Evolutionary conservation across 1,139 yeast species (phyloP).

Genomic region (Diutina sp.): DNA sequence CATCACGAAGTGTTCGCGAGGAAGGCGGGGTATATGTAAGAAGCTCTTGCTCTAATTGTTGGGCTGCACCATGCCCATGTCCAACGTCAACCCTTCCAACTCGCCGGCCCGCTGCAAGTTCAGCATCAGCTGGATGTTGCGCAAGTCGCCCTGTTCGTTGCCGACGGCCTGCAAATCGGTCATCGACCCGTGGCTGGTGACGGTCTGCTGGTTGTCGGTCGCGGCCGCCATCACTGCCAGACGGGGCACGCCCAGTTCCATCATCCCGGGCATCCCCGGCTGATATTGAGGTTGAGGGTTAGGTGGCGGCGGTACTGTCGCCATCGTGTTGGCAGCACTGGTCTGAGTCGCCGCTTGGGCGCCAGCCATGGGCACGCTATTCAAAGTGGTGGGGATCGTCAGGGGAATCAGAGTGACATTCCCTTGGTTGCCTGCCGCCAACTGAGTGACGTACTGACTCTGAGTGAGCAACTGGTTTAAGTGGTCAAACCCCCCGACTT

Average conservation of each 20-base stretch:
- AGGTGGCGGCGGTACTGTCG: not conserved
- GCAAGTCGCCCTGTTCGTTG: not conserved
- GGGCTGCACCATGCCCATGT: constrained; percentile 1
- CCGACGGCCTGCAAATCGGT: not conserved
- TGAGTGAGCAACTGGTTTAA: constrained; percentile 21
- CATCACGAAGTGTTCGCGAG: not conserved
- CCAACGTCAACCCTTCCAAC: constrained; percentile 1
- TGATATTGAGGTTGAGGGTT: not conserved
- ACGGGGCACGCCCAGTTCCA: not conserved
- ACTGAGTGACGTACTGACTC: constrained; percentile 16
- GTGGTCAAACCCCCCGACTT: constrained; percentile 27
- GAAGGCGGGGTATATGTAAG: not conserved
- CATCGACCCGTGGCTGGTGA: not conserved
- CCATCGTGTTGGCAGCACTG: not conserved
- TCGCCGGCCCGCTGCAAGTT: not conserved
- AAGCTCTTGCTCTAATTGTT: not conserved
- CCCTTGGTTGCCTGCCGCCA: constrained; percentile 10
- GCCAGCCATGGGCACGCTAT: constrained; percentile 4
- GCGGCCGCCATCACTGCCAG: not conserved
- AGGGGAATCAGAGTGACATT: constrained; percentile 17
- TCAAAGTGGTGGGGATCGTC: constrained; percentile 21
- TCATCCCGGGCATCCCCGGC: not conserved
- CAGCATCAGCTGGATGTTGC: constrained; percentile 1
- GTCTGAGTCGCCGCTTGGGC: not conserved
- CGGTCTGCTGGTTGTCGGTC: not conserved